Base-by-base conservation (phyloP, 495 filamentous ascomycete species). In the Halenospora varia region DNA sequence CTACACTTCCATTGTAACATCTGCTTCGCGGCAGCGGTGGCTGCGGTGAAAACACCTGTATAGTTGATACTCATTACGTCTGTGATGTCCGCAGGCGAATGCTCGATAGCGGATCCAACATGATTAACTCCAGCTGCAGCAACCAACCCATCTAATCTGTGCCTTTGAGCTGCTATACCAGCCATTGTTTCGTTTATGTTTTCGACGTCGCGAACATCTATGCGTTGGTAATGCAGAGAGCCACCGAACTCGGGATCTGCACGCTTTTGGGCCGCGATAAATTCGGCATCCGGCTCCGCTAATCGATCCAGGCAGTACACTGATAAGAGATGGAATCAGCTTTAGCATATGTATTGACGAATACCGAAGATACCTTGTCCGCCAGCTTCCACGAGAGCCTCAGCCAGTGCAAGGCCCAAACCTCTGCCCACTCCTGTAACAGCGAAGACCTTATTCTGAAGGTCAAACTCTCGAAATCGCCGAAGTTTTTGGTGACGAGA, bases 41-140 rank as follows among this genome's bases (percentile, higher is more conserved):
- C 81, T 1, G 86, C 86, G 77, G 90, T 83, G 70, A 91, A 88
- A 9, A 88, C 85, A 17, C 88, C 89, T 0, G 85, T 89, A 60
- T 89, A 85, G 64, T 92, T 92, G 53, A 89, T 77, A 48, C 82
- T 81, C 68, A 93, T 78, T 84, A 92, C 88, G 53, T 76, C 75
- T 53, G 82, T 82, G 58, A 86, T 81, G 62, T 90, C 86, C 52
- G 84, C 77, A 44, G 78, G 73, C 2, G 77, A 77, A 68, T 91
- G 89, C 39, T 90, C 84, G 20, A 86, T 65, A n/a, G 88, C 88
- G 0, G 84, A 74, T 11, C 76, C 83, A 51, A 89, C 78, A 62
- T 89, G 82, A 68, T 90, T 84, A 44, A 90, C 84, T 8, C 84
- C 88, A 0, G 89, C 88, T 2, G 87, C 88, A 0, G 88, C 88